Base-by-base conservation (phyloP, 2,329 filamentous ascomycete genomes). In the Cladosporium sphaerospermum region DNA sequence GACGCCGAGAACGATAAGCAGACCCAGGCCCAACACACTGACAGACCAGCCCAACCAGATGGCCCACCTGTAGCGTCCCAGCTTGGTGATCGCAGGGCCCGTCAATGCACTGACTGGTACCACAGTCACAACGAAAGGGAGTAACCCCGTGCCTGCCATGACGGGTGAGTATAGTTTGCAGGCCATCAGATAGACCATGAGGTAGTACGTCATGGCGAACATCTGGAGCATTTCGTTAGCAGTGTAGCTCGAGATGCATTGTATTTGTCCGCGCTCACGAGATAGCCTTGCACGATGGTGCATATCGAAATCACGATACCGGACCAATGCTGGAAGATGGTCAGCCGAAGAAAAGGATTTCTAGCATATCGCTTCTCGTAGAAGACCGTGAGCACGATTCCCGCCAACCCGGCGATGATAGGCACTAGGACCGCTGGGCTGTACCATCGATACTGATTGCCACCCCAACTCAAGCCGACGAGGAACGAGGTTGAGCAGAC, bases 101-200 rank as follows among this genome's bases (percentile, higher is more conserved):
- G 62, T 55, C n/a, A 67, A 54, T 8, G 57, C 61, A 11, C 64
- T 58, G 34, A 60, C 55, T 2, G 63, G 58, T 2, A 59, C 52
- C 23, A 56, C 57, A 13, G 59, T 55, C 9, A 57, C 36, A 16
- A 67, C 70, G 56, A 68, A 69, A 2, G 71, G 69, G 42, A 75
- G 71, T 45, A 75, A 57, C 10, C 68, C 67, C 8, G 70, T 63
- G 14, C 71, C 71, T 5, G 70, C 58, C 5, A 70, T 56, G 37
- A 72, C 68, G 0, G 72, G 68, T 2, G 64, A 59, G 59, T 69
- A 68, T 0, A 65, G 64, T 43, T 73, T 72, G 31, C 73, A 71
- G 5, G 67, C 69, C 54, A 74, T 64, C 53, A 70, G 70, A 59
- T 72, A 75, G 3, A 75, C 65, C 2, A 67, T 67, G n/a, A 73